These are phyloP conservation scores for Diphasiastrum complanatum DNA, from an alignment of 83 land plant genomes.

Conservation along the genomic window DNA sequence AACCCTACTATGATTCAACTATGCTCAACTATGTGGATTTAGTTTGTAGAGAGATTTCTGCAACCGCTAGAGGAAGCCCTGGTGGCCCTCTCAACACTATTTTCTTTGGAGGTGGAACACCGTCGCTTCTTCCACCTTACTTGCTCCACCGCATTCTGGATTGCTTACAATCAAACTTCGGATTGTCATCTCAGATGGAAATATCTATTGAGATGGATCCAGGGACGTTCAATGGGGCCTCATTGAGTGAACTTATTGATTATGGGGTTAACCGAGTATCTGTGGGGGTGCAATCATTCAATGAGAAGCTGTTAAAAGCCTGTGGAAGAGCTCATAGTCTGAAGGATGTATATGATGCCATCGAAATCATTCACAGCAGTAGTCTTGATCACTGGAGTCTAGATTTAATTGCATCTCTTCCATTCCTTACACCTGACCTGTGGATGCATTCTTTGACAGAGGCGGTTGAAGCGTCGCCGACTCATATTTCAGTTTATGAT, in stretches of 20 bases:
- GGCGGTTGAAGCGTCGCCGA: conserved; percentile 50
- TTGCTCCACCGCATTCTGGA: conserved; percentile 52
- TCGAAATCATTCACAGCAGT: conserved; percentile 48
- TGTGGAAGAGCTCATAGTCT: conserved; percentile 91
- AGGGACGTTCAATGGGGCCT: conserved; percentile 61
- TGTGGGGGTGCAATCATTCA: conserved; percentile 90
- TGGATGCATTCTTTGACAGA: conserved; percentile 71
- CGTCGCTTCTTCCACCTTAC: conserved; percentile 71
- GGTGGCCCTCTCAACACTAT: conserved; percentile 59
- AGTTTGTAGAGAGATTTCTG: conserved; percentile 57
- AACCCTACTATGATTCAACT: conserved; percentile 45
- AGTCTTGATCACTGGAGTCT: conserved; percentile 81
- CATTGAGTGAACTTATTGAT: conserved; percentile 43
- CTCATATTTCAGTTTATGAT: conserved; percentile 86
- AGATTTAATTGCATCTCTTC: conserved; percentile 86
- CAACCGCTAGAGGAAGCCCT: conserved; percentile 17
- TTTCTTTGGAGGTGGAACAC: conserved; percentile 95
- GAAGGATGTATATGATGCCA: conserved; percentile 67
- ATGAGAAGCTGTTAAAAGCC: conserved; percentile 52
- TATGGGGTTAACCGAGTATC: conserved; percentile 88
- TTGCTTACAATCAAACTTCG: conserved; percentile 39
- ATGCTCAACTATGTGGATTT: conserved; percentile 54
- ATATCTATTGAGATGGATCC: conserved; percentile 96
- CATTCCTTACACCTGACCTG: conserved; percentile 58
- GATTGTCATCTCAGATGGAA: conserved; percentile 46